These are phyloP conservation scores for Nasturtium officinale DNA, from an alignment of 345 rosid genomes.

Conservation along the genomic window DNA sequence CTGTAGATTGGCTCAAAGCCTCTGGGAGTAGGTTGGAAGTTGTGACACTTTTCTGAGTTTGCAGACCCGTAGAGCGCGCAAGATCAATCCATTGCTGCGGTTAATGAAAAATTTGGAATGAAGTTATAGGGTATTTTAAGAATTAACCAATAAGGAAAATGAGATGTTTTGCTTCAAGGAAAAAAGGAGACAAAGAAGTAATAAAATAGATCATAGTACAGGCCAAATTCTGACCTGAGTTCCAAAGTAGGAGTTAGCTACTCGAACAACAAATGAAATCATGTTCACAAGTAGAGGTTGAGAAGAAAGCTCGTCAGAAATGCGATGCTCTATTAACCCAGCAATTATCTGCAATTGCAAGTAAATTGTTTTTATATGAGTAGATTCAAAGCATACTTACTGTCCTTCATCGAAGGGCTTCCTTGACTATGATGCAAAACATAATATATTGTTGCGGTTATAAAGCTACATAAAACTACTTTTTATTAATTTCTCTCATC, in stretches of 20 bases:
- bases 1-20: constrained; percentile 45
- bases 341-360: constrained; percentile 75
- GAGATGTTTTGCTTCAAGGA: constrained; percentile 5
- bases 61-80: constrained; percentile 81
- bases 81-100: constrained; percentile 97
- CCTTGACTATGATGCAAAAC: constrained; percentile 21
- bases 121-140: neutral
- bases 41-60: constrained; percentile 54
- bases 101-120: constrained; percentile 17
- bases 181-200: neutral
- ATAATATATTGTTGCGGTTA: neutral
- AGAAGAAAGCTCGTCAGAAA: constrained; percentile 77
- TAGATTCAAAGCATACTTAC: neutral
- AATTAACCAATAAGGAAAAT: neutral
- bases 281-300: constrained; percentile 74
- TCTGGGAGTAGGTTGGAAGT: constrained; percentile 51
- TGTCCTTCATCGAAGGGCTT: constrained; percentile 11
- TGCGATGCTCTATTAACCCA: constrained; percentile 85
- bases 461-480: neutral
- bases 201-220: constrained; percentile 12
- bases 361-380: constrained; percentile 22
- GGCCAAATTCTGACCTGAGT: constrained; percentile 69
- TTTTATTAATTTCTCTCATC: neutral
- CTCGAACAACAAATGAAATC: constrained; percentile 82
- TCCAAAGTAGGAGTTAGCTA: constrained; percentile 88